Percentiles rank a stretch among this genome's conserved stretches.
phyloP scores from a whole-genome alignment of 2,329 filamentous ascomycete species.

The Dendryphion nanum region DNA sequence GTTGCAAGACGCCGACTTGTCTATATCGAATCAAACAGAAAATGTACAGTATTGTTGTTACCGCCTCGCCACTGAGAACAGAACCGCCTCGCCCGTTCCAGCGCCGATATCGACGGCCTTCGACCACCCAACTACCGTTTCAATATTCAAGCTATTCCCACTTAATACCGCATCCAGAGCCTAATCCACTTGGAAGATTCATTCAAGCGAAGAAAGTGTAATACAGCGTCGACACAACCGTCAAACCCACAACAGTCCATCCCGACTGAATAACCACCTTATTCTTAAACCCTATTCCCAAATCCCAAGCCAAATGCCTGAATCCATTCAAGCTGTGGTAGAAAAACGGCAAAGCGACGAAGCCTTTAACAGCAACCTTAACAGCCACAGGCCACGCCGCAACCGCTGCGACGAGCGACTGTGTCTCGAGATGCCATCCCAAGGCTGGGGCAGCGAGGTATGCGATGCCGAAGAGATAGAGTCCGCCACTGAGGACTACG shows the following conservation, averaged over 20 bases:
- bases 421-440: slow-evolving; percentile 68
- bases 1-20: too few relatives aligned
- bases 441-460: slow-evolving; percentile 79
- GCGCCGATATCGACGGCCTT: too few relatives aligned
- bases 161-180: too few relatives aligned
- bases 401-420: slow-evolving; percentile 63
- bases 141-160: too few relatives aligned
- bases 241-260: slow-evolving; percentile 61
- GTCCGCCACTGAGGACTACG: slow-evolving; percentile 63
- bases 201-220: slow-evolving; percentile 25
- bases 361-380: slow-evolving; percentile 60
- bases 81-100: too few relatives aligned
- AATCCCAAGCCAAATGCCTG: slow-evolving; percentile 71
- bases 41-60: too few relatives aligned
- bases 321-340: slow-evolving; percentile 69
- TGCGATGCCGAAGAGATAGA: slow-evolving; percentile 77
- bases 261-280: slow-evolving; percentile 63
- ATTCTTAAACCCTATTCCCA: slow-evolving; percentile 61
- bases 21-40: too few relatives aligned
- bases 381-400: slow-evolving; percentile 58
- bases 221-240: slow-evolving; percentile 40
- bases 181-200: too few relatives aligned
- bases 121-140: too few relatives aligned
- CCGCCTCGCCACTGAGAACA: too few relatives aligned
- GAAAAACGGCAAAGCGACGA: slow-evolving; percentile 63